These are phyloP conservation scores for Aureobasidium namibiae DNA, from an alignment of 2,329 filamentous ascomycete species.

Conservation along the genomic window DNA sequence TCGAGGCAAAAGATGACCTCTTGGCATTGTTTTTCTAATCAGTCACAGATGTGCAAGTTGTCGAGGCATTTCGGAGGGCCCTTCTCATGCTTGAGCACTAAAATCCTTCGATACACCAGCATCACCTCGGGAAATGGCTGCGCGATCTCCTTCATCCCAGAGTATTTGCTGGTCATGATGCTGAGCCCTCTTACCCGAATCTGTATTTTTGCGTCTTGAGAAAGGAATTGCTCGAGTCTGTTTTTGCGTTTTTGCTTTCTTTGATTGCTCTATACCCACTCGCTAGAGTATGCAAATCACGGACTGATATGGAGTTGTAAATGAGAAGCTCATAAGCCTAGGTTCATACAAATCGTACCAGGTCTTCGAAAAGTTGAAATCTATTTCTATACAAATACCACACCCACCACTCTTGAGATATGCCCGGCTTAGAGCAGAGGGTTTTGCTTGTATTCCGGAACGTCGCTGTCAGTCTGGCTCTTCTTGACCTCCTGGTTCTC, in stretches of 20 bases:
- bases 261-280: constrained; percentile 3
- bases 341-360: background rate
- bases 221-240: background rate
- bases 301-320: background rate
- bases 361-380: background rate
- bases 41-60: constrained; percentile 35
- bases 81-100: constrained; percentile 33
- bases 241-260: background rate
- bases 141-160: background rate
- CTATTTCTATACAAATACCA: constrained; percentile 4
- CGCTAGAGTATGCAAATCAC: background rate
- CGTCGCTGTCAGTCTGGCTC: constrained; percentile 39
- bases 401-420: background rate
- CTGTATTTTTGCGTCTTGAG: background rate
- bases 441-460: constrained; percentile 56
- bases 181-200: background rate
- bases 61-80: constrained; percentile 42
- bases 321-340: background rate
- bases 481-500: constrained; percentile 44
- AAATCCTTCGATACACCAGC: background rate
- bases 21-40: background rate
- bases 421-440: constrained; percentile 46
- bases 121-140: background rate
- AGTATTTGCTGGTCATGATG: background rate
- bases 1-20: background rate